Conservation (phyloP, 2,329 filamentous ascomycete genomes). For the Paecilomyces formosus region DNA sequence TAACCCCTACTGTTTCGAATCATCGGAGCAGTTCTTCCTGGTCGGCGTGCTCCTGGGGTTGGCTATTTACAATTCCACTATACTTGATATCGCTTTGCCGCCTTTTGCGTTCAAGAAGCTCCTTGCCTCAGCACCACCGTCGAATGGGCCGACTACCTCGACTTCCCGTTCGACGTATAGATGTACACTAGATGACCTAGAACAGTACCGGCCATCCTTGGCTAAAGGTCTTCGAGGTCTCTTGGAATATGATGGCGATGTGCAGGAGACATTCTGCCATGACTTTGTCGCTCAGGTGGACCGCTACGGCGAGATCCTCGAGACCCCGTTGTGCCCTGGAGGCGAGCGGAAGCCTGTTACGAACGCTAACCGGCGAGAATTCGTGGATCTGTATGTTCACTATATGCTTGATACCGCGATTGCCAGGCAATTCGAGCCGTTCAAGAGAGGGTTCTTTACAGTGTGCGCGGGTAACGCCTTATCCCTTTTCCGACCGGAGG, state of each 20-base stretch:
- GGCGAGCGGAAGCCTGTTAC: conserved; percentile 72
- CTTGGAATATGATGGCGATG: conserved; percentile 76
- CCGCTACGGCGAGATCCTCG: conserved; percentile 61
- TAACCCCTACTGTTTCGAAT: conserved; percentile 83
- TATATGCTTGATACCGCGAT: conserved; percentile 74
- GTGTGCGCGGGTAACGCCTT: conserved; percentile 85
- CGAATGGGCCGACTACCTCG: conserved; percentile 49
- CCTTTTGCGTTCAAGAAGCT: conserved; percentile 87
- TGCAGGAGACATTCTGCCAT: conserved; percentile 69
- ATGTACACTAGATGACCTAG: conserved; percentile 73
- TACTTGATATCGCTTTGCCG: conserved; percentile 78
- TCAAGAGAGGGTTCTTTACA: conserved; percentile 88
- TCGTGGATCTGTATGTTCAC: conserved; percentile 75
- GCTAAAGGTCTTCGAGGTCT: conserved; percentile 69
- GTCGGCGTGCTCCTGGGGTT: conserved; percentile 81
- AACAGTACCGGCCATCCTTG: conserved; percentile 69
- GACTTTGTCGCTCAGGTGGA: conserved; percentile 75
- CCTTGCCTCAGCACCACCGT: conserved; percentile 64
- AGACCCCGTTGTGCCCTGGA: conserved; percentile 64
- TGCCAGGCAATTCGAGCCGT: conserved; percentile 78
- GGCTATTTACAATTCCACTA: conserved; percentile 92
- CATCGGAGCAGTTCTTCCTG: conserved; percentile 83
- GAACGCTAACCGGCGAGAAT: conserved; percentile 76
- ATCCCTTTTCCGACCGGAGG: conserved; percentile 79
- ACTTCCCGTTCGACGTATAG: conserved; percentile 54